phyloP scores from a whole-genome alignment of 768 basidiomycete species.

The Lentinula sp. region DNA sequence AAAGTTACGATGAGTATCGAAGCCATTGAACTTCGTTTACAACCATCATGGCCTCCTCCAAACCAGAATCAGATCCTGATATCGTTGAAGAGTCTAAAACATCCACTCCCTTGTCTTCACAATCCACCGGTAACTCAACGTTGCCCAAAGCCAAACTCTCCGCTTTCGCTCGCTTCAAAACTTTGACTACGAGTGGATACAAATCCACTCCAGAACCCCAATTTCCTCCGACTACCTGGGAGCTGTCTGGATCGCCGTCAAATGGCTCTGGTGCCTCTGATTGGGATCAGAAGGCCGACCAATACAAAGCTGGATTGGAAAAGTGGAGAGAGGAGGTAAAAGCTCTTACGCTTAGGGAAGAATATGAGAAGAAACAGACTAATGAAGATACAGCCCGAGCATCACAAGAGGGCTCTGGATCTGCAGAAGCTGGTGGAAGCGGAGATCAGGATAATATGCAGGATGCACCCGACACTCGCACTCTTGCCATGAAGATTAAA shows the following conservation, averaged over 20 bases:
- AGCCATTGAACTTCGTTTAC: neutral
- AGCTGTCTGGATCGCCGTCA: constrained; percentile 25
- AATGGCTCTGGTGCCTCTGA: constrained; percentile 15
- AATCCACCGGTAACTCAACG: neutral
- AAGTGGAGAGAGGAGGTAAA: constrained; percentile 8
- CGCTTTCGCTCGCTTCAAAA: constrained; percentile 29
- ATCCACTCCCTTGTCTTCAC: neutral
- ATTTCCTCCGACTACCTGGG: constrained; percentile 46
- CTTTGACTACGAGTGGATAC: constrained; percentile 20
- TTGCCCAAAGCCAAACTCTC: constrained; percentile 27
- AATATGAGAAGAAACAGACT: neutral
- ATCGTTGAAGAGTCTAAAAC: neutral
- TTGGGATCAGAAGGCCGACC: constrained; percentile 2
- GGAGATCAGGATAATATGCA: constrained; percentile 13
- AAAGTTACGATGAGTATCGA: too few relatives aligned
- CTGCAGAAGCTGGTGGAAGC: neutral
- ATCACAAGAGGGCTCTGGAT: neutral
- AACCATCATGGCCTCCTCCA: neutral
- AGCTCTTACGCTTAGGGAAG: neutral
- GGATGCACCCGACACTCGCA: constrained; percentile 24
- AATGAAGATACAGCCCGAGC: neutral
- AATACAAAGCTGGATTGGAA: constrained; percentile 7
- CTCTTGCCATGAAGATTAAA: constrained; percentile 30
- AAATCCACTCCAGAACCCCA: constrained; percentile 13
- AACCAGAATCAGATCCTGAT: neutral